Evolutionary conservation across 352 stramenopile genomes (phyloP).

Genomic region (Phytophthora cactorum): DNA sequence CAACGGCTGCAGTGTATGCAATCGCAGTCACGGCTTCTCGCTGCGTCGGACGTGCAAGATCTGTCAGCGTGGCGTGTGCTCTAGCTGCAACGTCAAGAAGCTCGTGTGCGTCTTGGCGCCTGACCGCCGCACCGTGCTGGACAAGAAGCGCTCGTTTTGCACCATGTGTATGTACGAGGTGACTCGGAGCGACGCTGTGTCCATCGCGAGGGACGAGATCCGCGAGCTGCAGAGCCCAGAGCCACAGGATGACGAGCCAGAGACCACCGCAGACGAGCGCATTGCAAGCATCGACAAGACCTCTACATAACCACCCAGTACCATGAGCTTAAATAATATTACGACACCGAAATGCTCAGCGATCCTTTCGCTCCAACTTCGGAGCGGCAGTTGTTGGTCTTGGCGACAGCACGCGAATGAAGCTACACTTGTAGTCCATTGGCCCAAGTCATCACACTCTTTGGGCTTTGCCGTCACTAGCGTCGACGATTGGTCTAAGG

Average conservation of each 20-base stretch:
- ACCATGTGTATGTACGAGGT: slow-evolving; percentile 38
- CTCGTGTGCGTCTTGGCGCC: slow-evolving; percentile 46
- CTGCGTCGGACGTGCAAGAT: slow-evolving; percentile 35
- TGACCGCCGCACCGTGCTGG: slow-evolving; percentile 40
- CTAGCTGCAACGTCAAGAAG: slow-evolving; percentile 45
- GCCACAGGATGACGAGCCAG: slow-evolving; percentile 22
- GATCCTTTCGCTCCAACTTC: too few relatives aligned
- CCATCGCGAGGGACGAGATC: slow-evolving; percentile 42
- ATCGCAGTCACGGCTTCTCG: slow-evolving; percentile 26
- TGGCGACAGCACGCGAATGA: too few relatives aligned
- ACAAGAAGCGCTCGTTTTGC: slow-evolving; percentile 52
- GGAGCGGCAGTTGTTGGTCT: too few relatives aligned
- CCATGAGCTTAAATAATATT: too few relatives aligned
- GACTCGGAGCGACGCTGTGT: slow-evolving; percentile 26
- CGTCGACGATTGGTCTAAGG: too few relatives aligned
- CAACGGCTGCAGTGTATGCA: slow-evolving; percentile 12
- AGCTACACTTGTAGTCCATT: too few relatives aligned
- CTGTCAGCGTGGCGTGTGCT: slow-evolving; percentile 35
- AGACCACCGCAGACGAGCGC: too few relatives aligned
- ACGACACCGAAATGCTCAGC: too few relatives aligned
- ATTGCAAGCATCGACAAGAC: neutral
- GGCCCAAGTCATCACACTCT: too few relatives aligned
- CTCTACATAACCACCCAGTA: neutral
- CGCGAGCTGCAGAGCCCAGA: slow-evolving; percentile 18
- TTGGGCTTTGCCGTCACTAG: too few relatives aligned